Evolutionary conservation across 768 basidiomycete species (phyloP).

Genomic region (Tylopilus balloui): DNA sequence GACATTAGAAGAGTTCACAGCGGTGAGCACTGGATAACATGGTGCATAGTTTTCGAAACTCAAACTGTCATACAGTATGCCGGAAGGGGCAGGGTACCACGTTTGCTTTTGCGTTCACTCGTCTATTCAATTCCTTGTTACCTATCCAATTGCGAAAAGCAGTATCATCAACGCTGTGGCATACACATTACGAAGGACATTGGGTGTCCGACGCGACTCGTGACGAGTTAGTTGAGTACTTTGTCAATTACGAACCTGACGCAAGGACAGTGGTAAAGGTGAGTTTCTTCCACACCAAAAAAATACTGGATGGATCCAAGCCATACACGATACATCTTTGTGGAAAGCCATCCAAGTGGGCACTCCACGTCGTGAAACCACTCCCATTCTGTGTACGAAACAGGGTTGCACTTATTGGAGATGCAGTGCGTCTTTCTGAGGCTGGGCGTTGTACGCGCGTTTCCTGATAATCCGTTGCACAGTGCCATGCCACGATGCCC

Average conservation of each 20-base stretch:
- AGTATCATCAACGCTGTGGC: slow-evolving; percentile 35
- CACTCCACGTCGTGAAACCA: slow-evolving; percentile 39
- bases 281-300: background rate
- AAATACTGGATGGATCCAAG: background rate
- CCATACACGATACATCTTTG: slow-evolving; percentile 27
- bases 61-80: slow-evolving; percentile 15
- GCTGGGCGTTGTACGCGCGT: too few relatives aligned
- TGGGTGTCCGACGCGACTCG: slow-evolving; percentile 26
- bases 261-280: slow-evolving; percentile 30
- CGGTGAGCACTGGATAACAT: slow-evolving; percentile 20
- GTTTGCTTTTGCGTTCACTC: background rate
- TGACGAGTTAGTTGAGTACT: slow-evolving; percentile 30
- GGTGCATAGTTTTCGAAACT: background rate
- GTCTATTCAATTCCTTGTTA: slow-evolving; percentile 23
- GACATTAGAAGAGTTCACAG: slow-evolving; percentile 14
- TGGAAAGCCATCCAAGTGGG: slow-evolving; percentile 39
- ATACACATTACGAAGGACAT: slow-evolving; percentile 29
- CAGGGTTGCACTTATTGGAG: slow-evolving; percentile 45
- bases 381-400: slow-evolving; percentile 39
- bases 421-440: slow-evolving; percentile 36
- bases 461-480: too few relatives aligned
- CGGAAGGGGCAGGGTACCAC: slow-evolving; percentile 7
- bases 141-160: slow-evolving; percentile 38
- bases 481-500: background rate
- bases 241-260: slow-evolving; percentile 36